phyloP scores from a whole-genome alignment of 257 asterid genomes.

The Solanum raphanifolium region DNA sequence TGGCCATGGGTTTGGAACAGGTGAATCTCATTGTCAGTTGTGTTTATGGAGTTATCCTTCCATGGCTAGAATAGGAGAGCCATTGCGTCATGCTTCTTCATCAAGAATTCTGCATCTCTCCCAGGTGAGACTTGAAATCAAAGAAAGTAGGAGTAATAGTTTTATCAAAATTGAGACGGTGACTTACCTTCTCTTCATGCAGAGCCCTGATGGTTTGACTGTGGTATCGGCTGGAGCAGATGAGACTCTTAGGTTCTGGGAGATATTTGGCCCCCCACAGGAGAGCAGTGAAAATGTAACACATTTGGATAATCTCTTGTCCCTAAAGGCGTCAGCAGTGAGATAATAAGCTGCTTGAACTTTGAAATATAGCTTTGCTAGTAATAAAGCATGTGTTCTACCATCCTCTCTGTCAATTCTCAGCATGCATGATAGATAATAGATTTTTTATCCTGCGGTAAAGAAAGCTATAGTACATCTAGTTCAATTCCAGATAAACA shows the following conservation, averaged over 20 bases:
- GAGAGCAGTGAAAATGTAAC: conserved; percentile 23
- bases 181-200: conserved; percentile 1
- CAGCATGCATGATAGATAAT: background rate
- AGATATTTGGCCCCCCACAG: conserved; percentile 57
- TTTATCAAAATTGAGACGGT: background rate
- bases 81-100: conserved; percentile 4
- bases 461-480: background rate
- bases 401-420: background rate
- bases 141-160: background rate
- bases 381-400: background rate
- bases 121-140: conserved; percentile 33
- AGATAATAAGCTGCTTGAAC: conserved; percentile 16
- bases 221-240: conserved; percentile 60
- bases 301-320: conserved; percentile 47
- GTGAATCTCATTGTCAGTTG: conserved; percentile 21
- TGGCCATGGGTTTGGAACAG: conserved; percentile 47
- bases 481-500: background rate
- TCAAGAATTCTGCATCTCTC: conserved; percentile 59
- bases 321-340: conserved; percentile 45
- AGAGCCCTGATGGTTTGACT: conserved; percentile 80
- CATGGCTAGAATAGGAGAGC: conserved; percentile 41
- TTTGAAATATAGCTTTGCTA: background rate
- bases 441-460: background rate
- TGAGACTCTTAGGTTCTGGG: conserved; percentile 59
- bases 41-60: conserved; percentile 85